Base-by-base conservation (phyloP, 345 rosid species). In the Microthlaspi erraticum region DNA sequence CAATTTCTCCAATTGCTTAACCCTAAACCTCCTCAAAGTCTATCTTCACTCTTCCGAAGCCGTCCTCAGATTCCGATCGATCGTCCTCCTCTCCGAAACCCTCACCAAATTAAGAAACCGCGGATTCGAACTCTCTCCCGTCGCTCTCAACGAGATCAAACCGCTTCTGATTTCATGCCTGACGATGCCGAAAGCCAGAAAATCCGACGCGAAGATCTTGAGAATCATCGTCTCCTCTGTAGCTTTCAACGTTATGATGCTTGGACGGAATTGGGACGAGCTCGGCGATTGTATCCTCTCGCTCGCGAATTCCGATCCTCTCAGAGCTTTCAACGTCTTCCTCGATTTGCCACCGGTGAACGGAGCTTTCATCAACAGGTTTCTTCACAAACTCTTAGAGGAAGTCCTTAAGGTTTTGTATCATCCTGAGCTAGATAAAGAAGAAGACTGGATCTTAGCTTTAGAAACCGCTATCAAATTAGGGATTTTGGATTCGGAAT, bases 191-290 rank as follows among this genome's bases (percentile, higher is more conserved):
- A 14, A 38, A 8, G 1, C 65, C 18, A 45, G 3, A 2, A 12
- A 16, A 19, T 6, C 2, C 10, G 73, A 56, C 9, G 33, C 8
- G 0, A 6, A 10, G 0, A 19, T 5, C 34, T 1, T 56, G 0
- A n/a, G 23, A 10, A 34, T 10, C 20, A 44, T 68, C 20, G 65
- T 69, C 8, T 69, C 57, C 23, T 45, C 8, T 0, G 48, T 69
- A n/a, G 65, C 73, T 45, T 37, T 29, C 0, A 12, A 19, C 8
- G 55, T 56, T 13, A 0, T 32, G 23, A 6, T 19, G 5, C 5
- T 0, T 4, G 7, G 11, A 1, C 45, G 73, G 55, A 55, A 68
- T 32, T 68, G 73, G 73, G 64, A 68, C 42, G 64, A 68, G 57
- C 57, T 57, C 0, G 44, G 43, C 9, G 63, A 53, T 32, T 18